Base-by-base conservation (phyloP, 805 yeast species). In the Helenozyma baotianmanensis region DNA sequence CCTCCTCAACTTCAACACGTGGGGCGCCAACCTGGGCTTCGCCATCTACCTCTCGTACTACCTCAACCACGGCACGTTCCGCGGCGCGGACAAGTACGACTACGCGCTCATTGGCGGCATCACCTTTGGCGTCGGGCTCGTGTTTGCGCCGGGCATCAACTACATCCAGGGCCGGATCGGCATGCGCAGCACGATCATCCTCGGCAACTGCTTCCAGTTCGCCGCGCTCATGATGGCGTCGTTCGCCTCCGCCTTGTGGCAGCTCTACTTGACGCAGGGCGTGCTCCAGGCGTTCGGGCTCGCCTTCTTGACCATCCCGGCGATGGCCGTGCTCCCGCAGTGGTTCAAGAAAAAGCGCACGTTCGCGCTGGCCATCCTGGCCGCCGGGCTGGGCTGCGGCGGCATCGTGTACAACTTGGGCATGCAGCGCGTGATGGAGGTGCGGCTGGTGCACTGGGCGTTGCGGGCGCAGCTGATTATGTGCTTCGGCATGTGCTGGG, bases 21-120 rank as follows among this genome's bases (percentile, higher is more conserved):
- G 90, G 89, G 92, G 92, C 11, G 72, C 82, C 42, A 81, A 81
- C 42, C 61, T 76, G 6, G 82, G 80, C 3, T 82, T 69, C 50
- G 81, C 86, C 18, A 70, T 82, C 4, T 80, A 77, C 43, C 58
- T 82, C 16, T 68, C 82, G 1, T 68, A 65, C 41, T 82, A 79
- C 48, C 42, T 81, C 15, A 68, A 71, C 26, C 50, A 70, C 32
- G 54, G 35, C 22, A 58, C 67, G 0, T 80, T 77, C 42, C 58
- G 61, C 0, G 84, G 80, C 2, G 80, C 81, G 0, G 51, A 68
- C 1, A 70, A 70, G 31, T 57, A 73, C 35, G 83, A 79, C 38
- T 82, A 71, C 52, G 84, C 86, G 10, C 58, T 74, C 25, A 70
- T 82, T 36, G 85, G 88, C 1, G 89, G 90, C 2, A 47, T 82